These are phyloP conservation scores for Glycine latifolia DNA, from an alignment of 306 rosid genomes.

Conservation along the genomic window DNA sequence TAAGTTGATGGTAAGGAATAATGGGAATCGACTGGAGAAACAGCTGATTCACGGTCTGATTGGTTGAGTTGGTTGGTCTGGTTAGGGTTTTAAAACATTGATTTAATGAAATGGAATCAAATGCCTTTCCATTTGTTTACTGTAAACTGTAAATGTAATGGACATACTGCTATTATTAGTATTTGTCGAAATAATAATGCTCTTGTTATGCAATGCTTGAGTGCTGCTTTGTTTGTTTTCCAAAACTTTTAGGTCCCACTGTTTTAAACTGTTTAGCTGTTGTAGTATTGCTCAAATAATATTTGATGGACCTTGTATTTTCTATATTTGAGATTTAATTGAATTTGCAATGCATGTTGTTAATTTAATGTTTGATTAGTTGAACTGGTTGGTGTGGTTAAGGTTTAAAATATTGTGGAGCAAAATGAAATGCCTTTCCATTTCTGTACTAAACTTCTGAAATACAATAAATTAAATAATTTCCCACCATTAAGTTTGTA, in stretches of 20 bases:
- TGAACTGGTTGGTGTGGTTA: not conserved
- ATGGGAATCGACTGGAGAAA: not conserved
- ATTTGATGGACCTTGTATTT: slow-evolving; percentile 4
- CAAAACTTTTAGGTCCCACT: not conserved
- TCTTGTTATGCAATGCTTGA: not conserved
- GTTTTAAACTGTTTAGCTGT: slow-evolving; percentile 9
- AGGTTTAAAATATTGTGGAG: slow-evolving; percentile 24
- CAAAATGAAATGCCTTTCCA: not conserved
- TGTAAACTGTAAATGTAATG: not conserved
- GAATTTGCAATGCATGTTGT: slow-evolving; percentile 2
- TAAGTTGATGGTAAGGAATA: slow-evolving; percentile 21
- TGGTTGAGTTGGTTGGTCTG: not conserved
- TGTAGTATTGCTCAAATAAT: not conserved
- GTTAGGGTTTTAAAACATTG: slow-evolving; percentile 16
- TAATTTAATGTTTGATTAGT: not conserved
- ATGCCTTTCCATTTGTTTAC: not conserved
- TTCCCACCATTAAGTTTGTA: not conserved
- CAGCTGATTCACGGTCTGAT: not conserved
- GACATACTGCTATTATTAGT: not conserved
- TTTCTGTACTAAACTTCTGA: not conserved
- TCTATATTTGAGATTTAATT: slow-evolving; percentile 28
- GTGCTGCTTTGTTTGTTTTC: slow-evolving; percentile 13
- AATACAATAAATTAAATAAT: not conserved
- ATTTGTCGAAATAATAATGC: not conserved
- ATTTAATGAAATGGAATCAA: not conserved